phyloP scores from a whole-genome alignment of 192 early-diverging fungal genomes.

The Coemansia sp. region DNA sequence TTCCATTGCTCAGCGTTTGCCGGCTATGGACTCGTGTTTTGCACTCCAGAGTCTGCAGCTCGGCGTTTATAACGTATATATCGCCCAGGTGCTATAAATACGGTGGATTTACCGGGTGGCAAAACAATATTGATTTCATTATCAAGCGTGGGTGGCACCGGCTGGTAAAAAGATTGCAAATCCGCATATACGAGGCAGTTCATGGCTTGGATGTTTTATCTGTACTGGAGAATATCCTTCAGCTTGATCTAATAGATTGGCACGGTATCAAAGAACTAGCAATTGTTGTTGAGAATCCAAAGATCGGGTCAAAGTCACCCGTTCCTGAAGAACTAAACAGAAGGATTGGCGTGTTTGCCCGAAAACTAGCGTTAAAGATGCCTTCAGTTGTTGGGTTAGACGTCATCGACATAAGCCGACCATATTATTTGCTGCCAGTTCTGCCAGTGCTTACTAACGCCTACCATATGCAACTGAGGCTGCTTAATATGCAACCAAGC shows the following conservation, averaged over 20 bases:
- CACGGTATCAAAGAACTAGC: not conserved
- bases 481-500: not conserved
- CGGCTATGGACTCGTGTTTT: not conserved
- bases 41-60: not conserved
- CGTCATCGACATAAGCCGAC: not conserved
- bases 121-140: not conserved
- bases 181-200: not conserved
- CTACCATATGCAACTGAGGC: not conserved
- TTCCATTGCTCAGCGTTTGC: not conserved
- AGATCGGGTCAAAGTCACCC: not conserved
- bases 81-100: not conserved
- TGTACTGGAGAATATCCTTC: not conserved
- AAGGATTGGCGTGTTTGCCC: not conserved
- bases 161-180: not conserved
- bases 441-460: not conserved
- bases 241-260: not conserved
- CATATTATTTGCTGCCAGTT: not conserved
- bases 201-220: not conserved
- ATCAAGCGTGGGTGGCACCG: not conserved
- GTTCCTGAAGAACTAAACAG: not conserved
- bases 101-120: not conserved
- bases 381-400: not conserved
- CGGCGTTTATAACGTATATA: not conserved
- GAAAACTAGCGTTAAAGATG: not conserved
- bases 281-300: not conserved